A percentile compares a stretch with the other conserved stretches of the same genome.
Evolutionary conservation across 495 filamentous ascomycete species (phyloP).

Genomic region (Penicillium nucicola): DNA sequence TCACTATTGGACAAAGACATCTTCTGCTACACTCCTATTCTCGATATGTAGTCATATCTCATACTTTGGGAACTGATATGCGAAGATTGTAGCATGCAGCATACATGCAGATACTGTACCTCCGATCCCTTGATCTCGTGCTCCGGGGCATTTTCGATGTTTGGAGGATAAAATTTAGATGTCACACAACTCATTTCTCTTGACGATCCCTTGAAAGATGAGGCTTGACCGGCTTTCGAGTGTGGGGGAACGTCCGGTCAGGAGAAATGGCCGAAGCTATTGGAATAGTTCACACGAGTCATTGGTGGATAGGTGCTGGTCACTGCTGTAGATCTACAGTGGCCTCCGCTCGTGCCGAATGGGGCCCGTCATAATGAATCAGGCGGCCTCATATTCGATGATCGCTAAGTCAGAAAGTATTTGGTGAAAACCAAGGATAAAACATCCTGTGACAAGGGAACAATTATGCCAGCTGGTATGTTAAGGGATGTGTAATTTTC

Average conservation of each 20-base stretch:
- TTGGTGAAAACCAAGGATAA: constrained; percentile 12
- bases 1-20: too few species aligned
- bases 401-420: constrained; percentile 4
- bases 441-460: neutral
- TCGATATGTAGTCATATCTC: neutral
- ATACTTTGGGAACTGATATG: neutral
- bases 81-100: neutral
- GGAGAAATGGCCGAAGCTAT: constrained; percentile 8
- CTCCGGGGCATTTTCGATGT: neutral
- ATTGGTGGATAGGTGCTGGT: constrained; percentile 8
- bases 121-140: neutral
- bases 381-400: neutral
- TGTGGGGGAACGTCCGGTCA: constrained; percentile 1
- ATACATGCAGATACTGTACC: neutral
- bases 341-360: constrained; percentile 9
- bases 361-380: constrained; percentile 1
- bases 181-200: constrained; percentile 5
- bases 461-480: constrained; percentile 4
- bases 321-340: constrained; percentile 10
- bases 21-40: too few species aligned
- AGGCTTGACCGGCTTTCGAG: neutral
- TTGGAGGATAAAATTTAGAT: neutral
- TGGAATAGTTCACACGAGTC: constrained; percentile 6
- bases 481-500: constrained; percentile 1
- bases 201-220: neutral